Evolutionary conservation across 2,329 filamentous ascomycete species (phyloP).

Genomic region (Monosporascus sp.): DNA sequence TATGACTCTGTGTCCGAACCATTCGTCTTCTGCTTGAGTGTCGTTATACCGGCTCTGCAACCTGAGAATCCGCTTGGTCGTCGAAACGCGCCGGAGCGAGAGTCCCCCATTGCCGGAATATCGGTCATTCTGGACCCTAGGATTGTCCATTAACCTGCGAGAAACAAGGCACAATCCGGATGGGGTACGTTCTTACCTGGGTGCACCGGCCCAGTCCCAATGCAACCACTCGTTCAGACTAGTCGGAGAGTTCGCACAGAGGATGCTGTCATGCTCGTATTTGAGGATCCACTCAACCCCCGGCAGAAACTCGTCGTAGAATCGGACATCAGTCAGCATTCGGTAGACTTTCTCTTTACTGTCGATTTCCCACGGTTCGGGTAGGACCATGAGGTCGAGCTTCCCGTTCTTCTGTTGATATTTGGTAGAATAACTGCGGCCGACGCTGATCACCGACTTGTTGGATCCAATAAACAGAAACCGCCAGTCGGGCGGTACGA

Average conservation of each 20-base stretch:
- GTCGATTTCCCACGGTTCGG: slow-evolving; percentile 41
- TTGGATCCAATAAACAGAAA: slow-evolving; percentile 49
- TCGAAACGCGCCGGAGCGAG: slow-evolving; percentile 47
- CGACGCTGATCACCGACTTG: slow-evolving; percentile 41
- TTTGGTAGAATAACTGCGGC: slow-evolving; percentile 40
- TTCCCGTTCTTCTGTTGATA: slow-evolving; percentile 47
- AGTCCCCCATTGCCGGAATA: slow-evolving; percentile 52
- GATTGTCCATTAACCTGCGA: background rate
- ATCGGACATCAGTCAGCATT: slow-evolving; percentile 44
- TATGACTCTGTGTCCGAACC: slow-evolving; percentile 47
- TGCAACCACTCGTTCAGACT: slow-evolving; percentile 49
- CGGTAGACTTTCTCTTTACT: slow-evolving; percentile 44
- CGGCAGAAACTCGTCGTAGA: slow-evolving; percentile 48
- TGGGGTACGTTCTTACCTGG: slow-evolving; percentile 31
- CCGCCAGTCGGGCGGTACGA: slow-evolving; percentile 50
- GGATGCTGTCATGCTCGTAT: slow-evolving; percentile 51
- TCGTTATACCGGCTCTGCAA: slow-evolving; percentile 48
- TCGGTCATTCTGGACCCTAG: slow-evolving; percentile 33
- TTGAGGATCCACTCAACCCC: slow-evolving; percentile 50
- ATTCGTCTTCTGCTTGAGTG: slow-evolving; percentile 49
- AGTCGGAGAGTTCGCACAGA: slow-evolving; percentile 48
- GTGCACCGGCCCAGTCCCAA: slow-evolving; percentile 51
- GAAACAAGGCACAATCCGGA: background rate
- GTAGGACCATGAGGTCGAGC: slow-evolving; percentile 45
- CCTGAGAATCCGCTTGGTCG: slow-evolving; percentile 42